Percentiles rank a stretch among this genome's conserved stretches.
phyloP scores from a whole-genome alignment of 1,284 basidiomycete genomes.

The Sporisorium iseilematis-ciliati region DNA sequence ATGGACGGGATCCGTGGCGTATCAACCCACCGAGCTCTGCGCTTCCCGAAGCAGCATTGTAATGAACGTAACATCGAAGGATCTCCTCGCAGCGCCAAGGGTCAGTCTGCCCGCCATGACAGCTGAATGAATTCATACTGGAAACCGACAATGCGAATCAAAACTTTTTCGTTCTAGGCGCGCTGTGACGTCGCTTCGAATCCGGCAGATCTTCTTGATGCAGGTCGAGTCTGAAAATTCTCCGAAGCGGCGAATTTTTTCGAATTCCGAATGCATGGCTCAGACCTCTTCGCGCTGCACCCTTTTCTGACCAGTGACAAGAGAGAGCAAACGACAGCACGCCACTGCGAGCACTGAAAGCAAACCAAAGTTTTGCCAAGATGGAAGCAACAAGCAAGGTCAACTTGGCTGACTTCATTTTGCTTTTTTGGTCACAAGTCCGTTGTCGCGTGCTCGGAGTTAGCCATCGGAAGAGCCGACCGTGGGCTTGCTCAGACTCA shows the following conservation, averaged over 20 bases:
- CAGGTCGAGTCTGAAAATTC: constrained; percentile 20
- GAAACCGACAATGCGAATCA: not conserved
- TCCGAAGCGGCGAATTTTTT: constrained; percentile 31
- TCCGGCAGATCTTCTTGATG: constrained; percentile 22
- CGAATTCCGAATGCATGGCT: constrained; percentile 6
- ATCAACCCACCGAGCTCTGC: no score
- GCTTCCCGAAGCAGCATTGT: no score
- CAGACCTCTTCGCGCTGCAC: not conserved
- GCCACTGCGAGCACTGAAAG: not conserved
- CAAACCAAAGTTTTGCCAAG: not conserved
- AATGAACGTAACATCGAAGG: no score
- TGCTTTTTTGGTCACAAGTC: not conserved
- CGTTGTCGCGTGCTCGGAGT: not conserved
- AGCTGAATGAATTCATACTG: not conserved
- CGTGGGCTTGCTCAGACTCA: not conserved
- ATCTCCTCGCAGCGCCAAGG: no score
- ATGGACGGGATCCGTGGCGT: no score
- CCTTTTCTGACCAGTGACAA: not conserved
- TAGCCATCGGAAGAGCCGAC: not conserved
- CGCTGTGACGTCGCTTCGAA: constrained; percentile 22
- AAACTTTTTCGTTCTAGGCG: not conserved
- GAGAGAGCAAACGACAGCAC: not conserved
- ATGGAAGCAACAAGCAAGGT: not conserved
- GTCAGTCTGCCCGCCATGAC: not conserved
- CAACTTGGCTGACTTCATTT: not conserved